A percentile compares a stretch with the other conserved stretches of the same genome.
Evolutionary conservation across 2,329 filamentous ascomycete genomes (phyloP).

Genomic region (Epicoccum sorghinum): DNA sequence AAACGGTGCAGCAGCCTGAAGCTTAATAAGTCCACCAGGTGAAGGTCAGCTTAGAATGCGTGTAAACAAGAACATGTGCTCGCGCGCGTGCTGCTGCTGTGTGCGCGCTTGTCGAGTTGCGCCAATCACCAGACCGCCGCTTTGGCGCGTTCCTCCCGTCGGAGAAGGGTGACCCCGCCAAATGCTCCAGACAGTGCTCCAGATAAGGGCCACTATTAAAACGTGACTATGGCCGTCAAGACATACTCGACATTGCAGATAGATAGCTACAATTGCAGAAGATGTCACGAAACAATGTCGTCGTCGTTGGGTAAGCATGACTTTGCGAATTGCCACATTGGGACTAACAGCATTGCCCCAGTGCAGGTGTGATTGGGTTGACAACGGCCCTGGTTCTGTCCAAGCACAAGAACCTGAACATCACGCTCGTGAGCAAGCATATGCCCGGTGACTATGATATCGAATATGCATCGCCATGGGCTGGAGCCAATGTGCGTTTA

Average conservation of each 20-base stretch:
- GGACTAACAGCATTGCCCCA: slow-evolving; percentile 37
- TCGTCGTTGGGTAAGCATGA: slow-evolving; percentile 55
- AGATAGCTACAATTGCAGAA: background rate
- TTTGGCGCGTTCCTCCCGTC: background rate
- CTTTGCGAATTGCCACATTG: slow-evolving; percentile 2
- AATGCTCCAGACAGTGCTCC: background rate
- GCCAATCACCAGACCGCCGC: background rate
- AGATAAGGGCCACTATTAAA: slow-evolving; percentile 9
- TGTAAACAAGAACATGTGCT: slow-evolving; percentile 31
- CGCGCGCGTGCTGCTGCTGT: slow-evolving; percentile 28
- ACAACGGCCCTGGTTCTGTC: slow-evolving; percentile 69
- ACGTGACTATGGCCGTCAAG: background rate
- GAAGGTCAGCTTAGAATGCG: slow-evolving; percentile 4
- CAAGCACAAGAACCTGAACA: slow-evolving; percentile 58
- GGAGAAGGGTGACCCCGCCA: slow-evolving; percentile 12
- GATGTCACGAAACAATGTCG: slow-evolving; percentile 45
- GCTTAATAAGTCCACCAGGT: background rate
- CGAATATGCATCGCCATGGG: slow-evolving; percentile 89
- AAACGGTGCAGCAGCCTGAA: slow-evolving; percentile 12
- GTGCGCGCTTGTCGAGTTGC: slow-evolving; percentile 16
- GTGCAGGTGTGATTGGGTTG: slow-evolving; percentile 69
- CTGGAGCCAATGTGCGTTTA: slow-evolving; percentile 68
- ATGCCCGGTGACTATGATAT: slow-evolving; percentile 94
- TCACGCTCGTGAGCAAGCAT: slow-evolving; percentile 81
- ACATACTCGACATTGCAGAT: background rate